A percentile compares a stretch with the other conserved stretches of the same genome.
Conservation (phyloP, 2,329 filamentous ascomycete genomes). For the Rhinocladiella mackenziei region DNA sequence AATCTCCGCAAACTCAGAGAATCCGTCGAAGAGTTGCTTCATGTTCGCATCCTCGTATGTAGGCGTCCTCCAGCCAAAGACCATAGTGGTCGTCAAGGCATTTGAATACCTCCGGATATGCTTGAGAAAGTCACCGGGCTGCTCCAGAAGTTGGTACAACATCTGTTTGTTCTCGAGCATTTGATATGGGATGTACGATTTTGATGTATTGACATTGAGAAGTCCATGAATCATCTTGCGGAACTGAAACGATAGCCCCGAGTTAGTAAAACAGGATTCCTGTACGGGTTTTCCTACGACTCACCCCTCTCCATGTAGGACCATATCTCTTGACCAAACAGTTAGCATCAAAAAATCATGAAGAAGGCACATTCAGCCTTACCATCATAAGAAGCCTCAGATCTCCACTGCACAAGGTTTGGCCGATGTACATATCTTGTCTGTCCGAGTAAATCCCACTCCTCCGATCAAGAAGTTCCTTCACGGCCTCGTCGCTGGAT, state of each 20-base stretch:
- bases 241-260: conserved; percentile 13
- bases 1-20: conserved; percentile 43
- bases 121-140: conserved; percentile 42
- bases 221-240: conserved; percentile 43
- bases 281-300: not conserved
- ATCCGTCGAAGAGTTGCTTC: conserved; percentile 43
- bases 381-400: conserved; percentile 35
- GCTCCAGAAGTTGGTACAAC: conserved; percentile 47
- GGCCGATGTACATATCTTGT: conserved; percentile 45
- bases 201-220: conserved; percentile 47
- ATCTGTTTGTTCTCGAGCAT: conserved; percentile 55
- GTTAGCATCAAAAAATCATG: no score
- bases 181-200: conserved; percentile 53
- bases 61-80: conserved; percentile 46
- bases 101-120: conserved; percentile 49
- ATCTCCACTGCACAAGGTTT: conserved; percentile 32
- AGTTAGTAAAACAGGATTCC: not conserved
- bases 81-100: conserved; percentile 49
- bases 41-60: conserved; percentile 43
- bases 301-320: conserved; percentile 29
- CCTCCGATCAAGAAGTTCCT: conserved; percentile 51
- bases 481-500: conserved; percentile 44
- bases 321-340: conserved; percentile 31
- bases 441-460: conserved; percentile 50
- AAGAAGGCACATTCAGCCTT: no score